Percentiles rank a stretch among this genome's conserved stretches.
phyloP scores from a whole-genome alignment of 2,329 filamentous ascomycete species.

The Aspergillus brasiliensis region DNA sequence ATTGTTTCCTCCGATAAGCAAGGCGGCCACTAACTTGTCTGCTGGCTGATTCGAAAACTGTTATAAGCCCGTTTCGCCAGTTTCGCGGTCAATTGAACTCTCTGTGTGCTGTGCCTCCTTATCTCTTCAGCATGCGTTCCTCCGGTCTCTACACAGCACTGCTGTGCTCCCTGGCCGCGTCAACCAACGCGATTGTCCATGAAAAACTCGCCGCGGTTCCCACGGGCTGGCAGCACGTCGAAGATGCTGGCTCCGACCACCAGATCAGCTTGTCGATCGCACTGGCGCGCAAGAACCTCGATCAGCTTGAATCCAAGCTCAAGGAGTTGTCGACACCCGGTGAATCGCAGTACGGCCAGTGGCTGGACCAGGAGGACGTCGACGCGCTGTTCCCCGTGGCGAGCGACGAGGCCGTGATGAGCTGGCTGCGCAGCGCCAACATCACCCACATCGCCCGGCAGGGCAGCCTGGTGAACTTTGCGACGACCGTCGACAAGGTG shows the following conservation, averaged over 20 bases:
- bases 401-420: conserved; percentile 39
- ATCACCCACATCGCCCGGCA: conserved; percentile 41
- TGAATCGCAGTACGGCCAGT: conserved; percentile 51
- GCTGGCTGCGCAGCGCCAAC: conserved; percentile 49
- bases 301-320: conserved; percentile 43
- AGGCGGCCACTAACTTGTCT: not conserved
- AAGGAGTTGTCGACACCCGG: conserved; percentile 51
- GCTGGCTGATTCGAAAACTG: not conserved
- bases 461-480: conserved; percentile 48
- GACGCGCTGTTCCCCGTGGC: conserved; percentile 46
- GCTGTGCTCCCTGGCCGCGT: conserved; percentile 5
- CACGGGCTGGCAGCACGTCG: not conserved
- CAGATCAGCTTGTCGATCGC: conserved; percentile 26
- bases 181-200: not conserved
- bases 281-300: conserved; percentile 30
- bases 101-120: not conserved
- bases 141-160: conserved; percentile 4
- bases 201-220: conserved; percentile 6
- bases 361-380: conserved; percentile 49
- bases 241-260: conserved; percentile 16
- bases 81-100: not conserved
- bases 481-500: conserved; percentile 44
- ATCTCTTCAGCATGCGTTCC: conserved; percentile 1
- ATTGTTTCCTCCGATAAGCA: conserved; percentile 3
- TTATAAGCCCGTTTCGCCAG: conserved; percentile 2